A percentile compares a stretch with the other conserved stretches of the same genome.
These are phyloP conservation scores for Aspergillus kassunensis DNA, from an alignment of 495 filamentous ascomycete species.

Conservation along the genomic window DNA sequence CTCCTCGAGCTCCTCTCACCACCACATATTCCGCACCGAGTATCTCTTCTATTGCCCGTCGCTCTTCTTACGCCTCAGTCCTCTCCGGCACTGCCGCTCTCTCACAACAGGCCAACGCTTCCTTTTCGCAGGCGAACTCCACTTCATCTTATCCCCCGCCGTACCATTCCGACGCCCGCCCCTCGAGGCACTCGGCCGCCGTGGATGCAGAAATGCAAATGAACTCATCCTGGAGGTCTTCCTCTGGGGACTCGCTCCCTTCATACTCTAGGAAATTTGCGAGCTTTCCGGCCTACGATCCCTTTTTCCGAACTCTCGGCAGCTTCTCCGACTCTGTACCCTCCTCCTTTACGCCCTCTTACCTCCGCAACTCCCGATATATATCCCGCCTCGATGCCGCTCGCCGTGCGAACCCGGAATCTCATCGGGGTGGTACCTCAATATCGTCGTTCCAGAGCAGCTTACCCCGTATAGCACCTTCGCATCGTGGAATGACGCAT, in stretches of 20 bases:
- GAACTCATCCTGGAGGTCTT: constrained; percentile 39
- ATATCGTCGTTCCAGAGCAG: constrained; percentile 60
- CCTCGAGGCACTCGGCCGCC: constrained; percentile 34
- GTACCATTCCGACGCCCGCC: constrained; percentile 33
- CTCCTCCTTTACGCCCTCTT: constrained; percentile 75
- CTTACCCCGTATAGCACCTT: constrained; percentile 61
- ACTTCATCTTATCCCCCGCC: constrained; percentile 35
- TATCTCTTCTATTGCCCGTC: constrained; percentile 44
- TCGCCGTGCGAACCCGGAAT: constrained; percentile 57
- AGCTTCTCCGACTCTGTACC: constrained; percentile 22
- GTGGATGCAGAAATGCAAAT: constrained; percentile 47
- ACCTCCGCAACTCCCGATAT: constrained; percentile 73
- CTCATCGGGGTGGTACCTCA: constrained; percentile 48
- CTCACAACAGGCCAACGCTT: constrained; percentile 39
- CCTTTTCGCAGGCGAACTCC: constrained; percentile 55
- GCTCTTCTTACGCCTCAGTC: constrained; percentile 78
- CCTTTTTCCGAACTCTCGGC: constrained; percentile 27
- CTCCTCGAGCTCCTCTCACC: constrained; percentile 37
- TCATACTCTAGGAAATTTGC: constrained; percentile 61
- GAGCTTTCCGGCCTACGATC: constrained; percentile 36
- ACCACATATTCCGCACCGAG: constrained; percentile 32
- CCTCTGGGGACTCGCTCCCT: constrained; percentile 40
- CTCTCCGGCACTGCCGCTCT: constrained; percentile 63
- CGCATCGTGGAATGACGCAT: constrained; percentile 78
- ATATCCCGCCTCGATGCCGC: constrained; percentile 67